phyloP scores from a whole-genome alignment of 257 asterid species.

The Forsythia suspensa region DNA sequence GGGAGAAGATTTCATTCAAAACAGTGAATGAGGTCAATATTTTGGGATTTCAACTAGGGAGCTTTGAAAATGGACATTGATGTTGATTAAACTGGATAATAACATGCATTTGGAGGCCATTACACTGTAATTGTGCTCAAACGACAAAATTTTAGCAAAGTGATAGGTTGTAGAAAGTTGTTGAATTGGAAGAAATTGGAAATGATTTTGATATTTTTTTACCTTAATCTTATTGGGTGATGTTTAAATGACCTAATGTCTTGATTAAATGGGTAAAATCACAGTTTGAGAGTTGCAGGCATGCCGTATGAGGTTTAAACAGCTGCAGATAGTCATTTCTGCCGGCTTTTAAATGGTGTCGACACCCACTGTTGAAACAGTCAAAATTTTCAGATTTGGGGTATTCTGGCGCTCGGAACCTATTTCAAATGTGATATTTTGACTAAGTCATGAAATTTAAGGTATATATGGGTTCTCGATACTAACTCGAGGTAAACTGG shows the following conservation, averaged over 20 bases:
- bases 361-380: background rate
- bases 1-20: background rate
- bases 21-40: background rate
- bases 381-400: background rate
- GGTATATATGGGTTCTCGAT: too few species aligned
- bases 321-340: background rate
- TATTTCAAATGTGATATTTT: background rate
- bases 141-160: background rate
- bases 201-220: background rate
- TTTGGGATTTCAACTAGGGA: background rate
- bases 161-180: background rate
- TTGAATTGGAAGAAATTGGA: background rate
- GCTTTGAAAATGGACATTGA: background rate
- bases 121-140: background rate
- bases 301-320: background rate
- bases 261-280: background rate
- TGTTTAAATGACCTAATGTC: background rate
- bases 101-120: background rate
- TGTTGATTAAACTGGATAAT: background rate
- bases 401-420: background rate
- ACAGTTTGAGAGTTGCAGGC: background rate
- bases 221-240: background rate
- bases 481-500: background rate
- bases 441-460: background rate
- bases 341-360: background rate